Evolutionary conservation across 2,329 filamentous ascomycete species (phyloP), one percentile per base, ranked within the genome.

Genomic region (Monosporascus sp.): DNA sequence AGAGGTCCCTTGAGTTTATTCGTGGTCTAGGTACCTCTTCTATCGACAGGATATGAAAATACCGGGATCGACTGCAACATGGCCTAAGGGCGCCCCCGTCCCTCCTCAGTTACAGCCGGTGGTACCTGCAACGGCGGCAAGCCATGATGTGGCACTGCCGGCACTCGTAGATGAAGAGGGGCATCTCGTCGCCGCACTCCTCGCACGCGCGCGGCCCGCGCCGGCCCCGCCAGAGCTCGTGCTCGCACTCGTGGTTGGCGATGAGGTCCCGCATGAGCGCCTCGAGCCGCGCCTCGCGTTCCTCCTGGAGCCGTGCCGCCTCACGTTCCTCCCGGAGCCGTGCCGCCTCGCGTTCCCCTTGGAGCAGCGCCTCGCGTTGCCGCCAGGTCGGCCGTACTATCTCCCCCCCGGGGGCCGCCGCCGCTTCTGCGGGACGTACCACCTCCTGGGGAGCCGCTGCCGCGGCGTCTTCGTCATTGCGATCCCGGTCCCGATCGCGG

Each of bases 101-200:
- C 11, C 27, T 11, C 8, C 9, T 31, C 11, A 9, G 1, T 31
- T 31, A 31, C 27, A 31, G 27, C 27, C 27, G 26, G 54, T 82
- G 77, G 44, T 57, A 71, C 31, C 71, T 63, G 52, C 79, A 83
- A 3, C 71, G 61, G n/a, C 71, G 66, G 51, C 79, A 83, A 22
- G 71, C 75, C 61, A 69, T 64, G 3, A 78, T 61, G 4, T 63
- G 63, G 53, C 80, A 83, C 48, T 72, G 67, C 0, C 41, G 48
- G 55, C 80, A 81, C 52, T 79, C 72, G 27, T 71, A 76, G 14
- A 82, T 78, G 56, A 67, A 83, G 0, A 56, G 0, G 0, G 63
- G 69, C 45, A 81, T 63, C 2, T 27, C 14, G n/a, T 62, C 26
- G 16, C 38, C 8, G 27, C 65, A 66, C 38, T 60, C 55, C 43